A percentile compares a stretch with the other conserved stretches of the same genome.
Conservation (phyloP, 2,329 filamentous ascomycete genomes). For the Alternaria infectoria region DNA sequence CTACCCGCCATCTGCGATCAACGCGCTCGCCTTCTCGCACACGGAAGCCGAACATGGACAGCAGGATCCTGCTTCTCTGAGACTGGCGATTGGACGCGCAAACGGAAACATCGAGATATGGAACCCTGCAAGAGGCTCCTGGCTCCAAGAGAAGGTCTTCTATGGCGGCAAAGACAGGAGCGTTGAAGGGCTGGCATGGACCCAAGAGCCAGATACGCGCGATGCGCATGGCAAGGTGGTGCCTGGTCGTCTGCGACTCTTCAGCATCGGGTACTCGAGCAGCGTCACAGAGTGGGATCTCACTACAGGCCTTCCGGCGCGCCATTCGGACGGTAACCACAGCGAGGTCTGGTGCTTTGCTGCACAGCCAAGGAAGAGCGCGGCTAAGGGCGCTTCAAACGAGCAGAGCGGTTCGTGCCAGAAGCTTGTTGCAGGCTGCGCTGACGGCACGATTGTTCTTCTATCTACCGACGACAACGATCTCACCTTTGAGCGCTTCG, state of each 20-base stretch:
- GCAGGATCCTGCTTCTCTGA: slow-evolving; percentile 64
- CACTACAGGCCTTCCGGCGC: slow-evolving; percentile 74
- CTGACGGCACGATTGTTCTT: slow-evolving; percentile 86
- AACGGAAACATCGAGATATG: slow-evolving; percentile 98
- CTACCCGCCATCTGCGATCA: slow-evolving; percentile 90
- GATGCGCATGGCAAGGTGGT: slow-evolving; percentile 64
- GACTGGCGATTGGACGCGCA: slow-evolving; percentile 86
- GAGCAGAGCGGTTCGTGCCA: slow-evolving; percentile 41
- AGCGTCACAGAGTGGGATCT: slow-evolving; percentile 96
- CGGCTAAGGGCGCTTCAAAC: slow-evolving; percentile 16
- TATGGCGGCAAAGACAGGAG: slow-evolving; percentile 83
- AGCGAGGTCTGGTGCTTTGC: slow-evolving; percentile 97
- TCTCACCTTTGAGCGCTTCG: slow-evolving; percentile 76
- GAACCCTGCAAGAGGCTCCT: slow-evolving; percentile 82
- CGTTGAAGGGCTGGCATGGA: slow-evolving; percentile 91
- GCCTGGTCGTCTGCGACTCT: slow-evolving; percentile 79
- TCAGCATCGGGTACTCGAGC: slow-evolving; percentile 94
- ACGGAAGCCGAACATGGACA: slow-evolving; percentile 48
- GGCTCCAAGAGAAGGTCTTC: slow-evolving; percentile 89
- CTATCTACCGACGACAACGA: slow-evolving; percentile 87
- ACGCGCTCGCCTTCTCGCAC: slow-evolving; percentile 92
- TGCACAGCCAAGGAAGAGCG: slow-evolving; percentile 71
- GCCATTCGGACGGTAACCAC: slow-evolving; percentile 88
- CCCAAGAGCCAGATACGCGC: slow-evolving; percentile 79
- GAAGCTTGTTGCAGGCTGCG: slow-evolving; percentile 85